Evolutionary conservation across 257 asterid genomes (phyloP).

Genomic region (Lavandula angustifolia): DNA sequence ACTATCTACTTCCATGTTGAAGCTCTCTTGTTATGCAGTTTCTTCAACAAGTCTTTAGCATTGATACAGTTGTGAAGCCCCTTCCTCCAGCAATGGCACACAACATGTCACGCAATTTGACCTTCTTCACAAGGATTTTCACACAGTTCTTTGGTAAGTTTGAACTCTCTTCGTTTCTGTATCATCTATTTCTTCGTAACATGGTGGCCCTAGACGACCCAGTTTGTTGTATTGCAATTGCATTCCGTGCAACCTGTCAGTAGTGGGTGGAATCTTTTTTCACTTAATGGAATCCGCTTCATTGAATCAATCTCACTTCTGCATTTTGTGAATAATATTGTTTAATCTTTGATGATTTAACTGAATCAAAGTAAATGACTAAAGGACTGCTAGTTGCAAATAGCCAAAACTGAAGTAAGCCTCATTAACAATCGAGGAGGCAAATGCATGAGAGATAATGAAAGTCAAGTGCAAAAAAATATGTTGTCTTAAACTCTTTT

Average conservation of each 20-base stretch:
- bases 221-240: background rate
- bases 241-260: background rate
- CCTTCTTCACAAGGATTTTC: conserved; percentile 92
- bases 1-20: background rate
- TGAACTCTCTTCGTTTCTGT: background rate
- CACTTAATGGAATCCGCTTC: too few relatives aligned
- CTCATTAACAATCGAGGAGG: too few relatives aligned
- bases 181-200: background rate
- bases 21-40: conserved; percentile 59
- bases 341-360: background rate
- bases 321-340: background rate
- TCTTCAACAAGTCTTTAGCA: conserved; percentile 82
- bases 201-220: background rate
- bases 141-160: conserved; percentile 86
- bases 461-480: background rate
- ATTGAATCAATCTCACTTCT: too few relatives aligned
- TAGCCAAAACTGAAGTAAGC: too few relatives aligned
- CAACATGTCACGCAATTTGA: conserved; percentile 77
- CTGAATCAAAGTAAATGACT: background rate
- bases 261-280: background rate
- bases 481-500: background rate
- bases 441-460: background rate
- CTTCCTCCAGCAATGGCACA: conserved; percentile 89
- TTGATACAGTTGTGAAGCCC: conserved; percentile 88
- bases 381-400: background rate